Percentiles rank a stretch among this genome's conserved stretches.
phyloP scores from a whole-genome alignment of 139 green algal genomes.

The Tetraselmis chui region DNA sequence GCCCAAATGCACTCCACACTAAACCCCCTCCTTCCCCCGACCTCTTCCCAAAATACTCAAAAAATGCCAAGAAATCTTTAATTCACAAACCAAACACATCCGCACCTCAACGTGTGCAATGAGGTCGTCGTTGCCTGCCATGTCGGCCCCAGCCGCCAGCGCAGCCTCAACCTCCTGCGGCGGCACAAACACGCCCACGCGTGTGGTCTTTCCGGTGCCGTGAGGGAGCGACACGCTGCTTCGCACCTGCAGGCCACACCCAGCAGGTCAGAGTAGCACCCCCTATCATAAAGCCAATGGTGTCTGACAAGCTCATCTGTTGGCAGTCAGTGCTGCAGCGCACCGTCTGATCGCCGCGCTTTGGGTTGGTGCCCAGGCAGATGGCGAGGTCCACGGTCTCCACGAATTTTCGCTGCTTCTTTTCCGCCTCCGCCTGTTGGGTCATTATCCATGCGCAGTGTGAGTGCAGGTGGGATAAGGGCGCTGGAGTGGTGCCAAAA shows the following conservation, averaged over 20 bases:
- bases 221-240: constrained; percentile 65
- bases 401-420: constrained; percentile 34
- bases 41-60: no score
- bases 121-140: constrained; percentile 72
- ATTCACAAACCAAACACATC: no score
- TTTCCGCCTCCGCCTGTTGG: not conserved
- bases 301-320: no score
- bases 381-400: constrained; percentile 59
- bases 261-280: not conserved
- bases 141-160: constrained; percentile 59
- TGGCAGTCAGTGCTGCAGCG: no score
- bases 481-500: no score
- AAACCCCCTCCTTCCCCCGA: not conserved
- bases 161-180: constrained; percentile 55
- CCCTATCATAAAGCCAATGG: no score
- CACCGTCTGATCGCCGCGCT: constrained; percentile 67
- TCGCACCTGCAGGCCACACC: constrained; percentile 13
- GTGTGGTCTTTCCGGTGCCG: constrained; percentile 58
- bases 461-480: no score
- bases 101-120: constrained; percentile 54
- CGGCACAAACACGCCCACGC: constrained; percentile 81
- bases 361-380: constrained; percentile 51
- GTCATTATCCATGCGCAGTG: no score
- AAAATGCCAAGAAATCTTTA: no score
- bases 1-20: no score